Base-by-base conservation (phyloP, 371 early-diverging fungal genomes). In the Apophysomyces sp. region DNA sequence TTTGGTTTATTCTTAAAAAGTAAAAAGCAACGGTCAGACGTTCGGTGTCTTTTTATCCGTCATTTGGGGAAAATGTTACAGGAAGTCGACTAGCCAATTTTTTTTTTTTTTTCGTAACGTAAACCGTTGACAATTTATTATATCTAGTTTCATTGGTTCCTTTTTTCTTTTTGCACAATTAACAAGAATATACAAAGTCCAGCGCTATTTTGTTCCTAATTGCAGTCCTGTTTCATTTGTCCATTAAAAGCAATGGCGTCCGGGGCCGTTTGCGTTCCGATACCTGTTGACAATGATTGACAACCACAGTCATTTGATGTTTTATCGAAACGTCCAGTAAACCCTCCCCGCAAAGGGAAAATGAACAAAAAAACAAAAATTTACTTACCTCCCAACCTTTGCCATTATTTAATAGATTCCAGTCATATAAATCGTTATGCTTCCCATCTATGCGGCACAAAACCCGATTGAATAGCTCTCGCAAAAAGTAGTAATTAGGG, bases 401-500 rank as follows among this genome's bases (percentile, higher is more conserved):
- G 40, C 83, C 83, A 37, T 80, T 72, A 57, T 86, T 84, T 28
- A 86, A 62, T 34, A 90, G 65, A 82, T 92, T 90, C 97, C 97
- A 97, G 73, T 97, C 97, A 68, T 88, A 94, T 15, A 94, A 75
- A 7, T 85, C 88, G 68, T 94, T 94, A 67, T 94, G 93, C 29
- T 67, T 73, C 58, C 90, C 88, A 57, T 83, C 86, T 51, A 77
- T 68, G 39, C 81, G 78, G 52, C 80, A 80, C 51, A 95, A 66
- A 2, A 89, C 93, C 60, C 86, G 86, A 73, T 89, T 89, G 71
- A 99, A 92, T 21, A 98, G 74, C 4, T 86, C 85, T 62, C 86
- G 84, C 67, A 98, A 66, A 54, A 81, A 84, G 63, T 92, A 90
- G 69, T 98, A 98, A 71, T 98, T 94, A 3, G 99, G 99, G 37